Evolutionary conservation across 2,329 filamentous ascomycete genomes (phyloP).

Genomic region (Coniella lustricola): DNA sequence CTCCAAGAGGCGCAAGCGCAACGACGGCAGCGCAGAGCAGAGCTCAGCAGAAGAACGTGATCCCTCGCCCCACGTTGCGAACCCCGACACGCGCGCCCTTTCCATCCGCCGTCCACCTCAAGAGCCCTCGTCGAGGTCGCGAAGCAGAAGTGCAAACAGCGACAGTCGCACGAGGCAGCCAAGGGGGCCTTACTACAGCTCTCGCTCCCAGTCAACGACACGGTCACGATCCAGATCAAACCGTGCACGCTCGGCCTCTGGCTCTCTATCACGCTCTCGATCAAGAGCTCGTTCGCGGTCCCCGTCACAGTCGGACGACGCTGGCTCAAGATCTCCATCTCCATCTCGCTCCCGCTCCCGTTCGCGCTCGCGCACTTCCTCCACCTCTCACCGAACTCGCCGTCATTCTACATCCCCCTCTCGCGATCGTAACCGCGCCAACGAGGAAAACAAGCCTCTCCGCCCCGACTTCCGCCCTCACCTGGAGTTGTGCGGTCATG

Average conservation of each 20-base stretch:
- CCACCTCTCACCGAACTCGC: conserved; percentile 11
- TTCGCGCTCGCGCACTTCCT: conserved; percentile 26
- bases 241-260: conserved; percentile 20
- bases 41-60: conserved; percentile 34
- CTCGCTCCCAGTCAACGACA: conserved; percentile 20
- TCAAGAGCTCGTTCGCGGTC: conserved; percentile 22
- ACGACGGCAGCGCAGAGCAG: conserved; percentile 34
- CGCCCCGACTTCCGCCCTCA: conserved; percentile 61
- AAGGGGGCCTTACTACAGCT: conserved; percentile 16
- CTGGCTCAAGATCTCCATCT: too few species aligned
- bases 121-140: conserved; percentile 18
- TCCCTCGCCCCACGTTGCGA: conserved; percentile 3
- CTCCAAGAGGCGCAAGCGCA: conserved; percentile 34
- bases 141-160: conserved; percentile 16
- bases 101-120: conserved; percentile 20
- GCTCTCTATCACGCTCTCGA: conserved; percentile 18
- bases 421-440: conserved; percentile 13
- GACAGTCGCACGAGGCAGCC: conserved; percentile 4
- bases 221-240: conserved; percentile 20
- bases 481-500: conserved; percentile 70
- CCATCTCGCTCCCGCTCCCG: conserved; percentile 16
- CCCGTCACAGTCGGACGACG: conserved; percentile 2
- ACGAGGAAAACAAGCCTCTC: conserved; percentile 39
- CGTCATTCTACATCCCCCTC: conserved; percentile 15
- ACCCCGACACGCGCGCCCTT: conserved; percentile 17